Evolutionary conservation across 1,284 basidiomycete genomes (phyloP), one percentile per base, ranked within the genome.

Genomic region (Malassezia psittaci): DNA sequence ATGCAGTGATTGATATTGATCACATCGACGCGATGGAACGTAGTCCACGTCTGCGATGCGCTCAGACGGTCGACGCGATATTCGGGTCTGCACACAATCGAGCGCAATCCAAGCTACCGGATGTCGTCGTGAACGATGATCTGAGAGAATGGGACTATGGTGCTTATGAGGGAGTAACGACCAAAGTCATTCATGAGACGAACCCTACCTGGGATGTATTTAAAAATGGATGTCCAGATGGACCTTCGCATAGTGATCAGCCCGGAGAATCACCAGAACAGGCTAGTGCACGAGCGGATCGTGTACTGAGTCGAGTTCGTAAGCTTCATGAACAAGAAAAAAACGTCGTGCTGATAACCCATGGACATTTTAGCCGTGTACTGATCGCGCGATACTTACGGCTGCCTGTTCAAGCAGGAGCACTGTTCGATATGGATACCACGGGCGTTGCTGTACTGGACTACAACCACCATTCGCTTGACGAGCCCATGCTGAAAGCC

Each of bases 81-180:
- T 52, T 73, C 6, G 58, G 59, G n/a, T 62, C 62, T 45, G 51
- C 69, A 16, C n/a, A 29, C 24, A 54, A 60, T 12, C 52, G 58
- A 4, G 24, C 10, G 2, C 11, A 10, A 5, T 46, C 63, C 24
- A 51, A 53, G 0, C 58, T 73, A 11, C 67, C 67, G 0, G 32
- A 44, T 18, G 57, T 65, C 0, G 59, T 66, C 39, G 52, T 65
- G 19, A 18, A 58, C 2, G 60, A 72, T 34, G 66, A 73, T 18
- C 66, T 68, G 45, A 59, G 69, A 18, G 72, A 74, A 47, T 74
- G 72, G 72, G 69, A 73, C 53, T 74, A 74, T 50, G 72, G 72
- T 29, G 68, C 66, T 1, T 72, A 69, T 56, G 70, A 74, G 35
- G 71, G 71, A 4, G 43, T 49, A 5, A 58, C 40, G 36, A 72